These are phyloP conservation scores for Aspergillus sclerotialis DNA, from an alignment of 2,329 filamentous ascomycete genomes.

Conservation along the genomic window DNA sequence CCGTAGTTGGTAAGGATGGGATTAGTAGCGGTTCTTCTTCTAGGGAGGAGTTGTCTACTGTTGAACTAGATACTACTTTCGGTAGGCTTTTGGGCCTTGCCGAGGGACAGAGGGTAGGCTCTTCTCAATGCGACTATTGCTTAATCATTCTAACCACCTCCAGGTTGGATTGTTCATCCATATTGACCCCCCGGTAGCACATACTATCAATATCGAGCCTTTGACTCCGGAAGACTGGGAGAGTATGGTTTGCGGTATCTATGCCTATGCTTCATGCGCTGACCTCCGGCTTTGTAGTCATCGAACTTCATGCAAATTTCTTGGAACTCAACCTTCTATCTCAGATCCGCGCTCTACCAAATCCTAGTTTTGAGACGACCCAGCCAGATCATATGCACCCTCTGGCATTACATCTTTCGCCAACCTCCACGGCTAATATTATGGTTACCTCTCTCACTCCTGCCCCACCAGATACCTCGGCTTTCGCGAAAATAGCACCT, in stretches of 20 bases:
- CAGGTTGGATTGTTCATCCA: slow-evolving; percentile 63
- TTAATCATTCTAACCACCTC: slow-evolving; percentile 28
- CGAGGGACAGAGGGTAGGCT: slow-evolving; percentile 71
- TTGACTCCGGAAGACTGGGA: slow-evolving; percentile 96
- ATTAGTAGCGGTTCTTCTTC: slow-evolving; percentile 55
- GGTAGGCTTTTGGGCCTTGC: slow-evolving; percentile 67
- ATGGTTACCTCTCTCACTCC: slow-evolving; percentile 78
- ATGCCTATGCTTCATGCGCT: slow-evolving; percentile 2
- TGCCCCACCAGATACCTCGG: slow-evolving; percentile 55
- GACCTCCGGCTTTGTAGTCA: slow-evolving; percentile 47
- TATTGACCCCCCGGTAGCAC: slow-evolving; percentile 80
- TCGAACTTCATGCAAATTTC: slow-evolving; percentile 93
- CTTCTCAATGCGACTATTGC: slow-evolving; percentile 1
- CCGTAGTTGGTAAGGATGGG: slow-evolving; percentile 68
- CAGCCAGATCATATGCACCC: slow-evolving; percentile 60
- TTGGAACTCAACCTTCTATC: slow-evolving; percentile 87
- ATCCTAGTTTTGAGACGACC: slow-evolving; percentile 60
- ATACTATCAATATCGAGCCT: slow-evolving; percentile 95
- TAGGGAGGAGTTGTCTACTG: slow-evolving; percentile 68
- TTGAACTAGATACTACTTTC: slow-evolving; percentile 84
- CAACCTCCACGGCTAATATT: slow-evolving; percentile 91
- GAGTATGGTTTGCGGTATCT: slow-evolving; percentile 42
- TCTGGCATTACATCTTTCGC: slow-evolving; percentile 85
- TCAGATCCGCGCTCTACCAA: slow-evolving; percentile 88
- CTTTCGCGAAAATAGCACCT: slow-evolving; percentile 87